Percentiles rank a stretch among this genome's conserved stretches.
Conservation (phyloP, 1,139 yeast genomes). For the Zygoascus hellenicus region DNA sequence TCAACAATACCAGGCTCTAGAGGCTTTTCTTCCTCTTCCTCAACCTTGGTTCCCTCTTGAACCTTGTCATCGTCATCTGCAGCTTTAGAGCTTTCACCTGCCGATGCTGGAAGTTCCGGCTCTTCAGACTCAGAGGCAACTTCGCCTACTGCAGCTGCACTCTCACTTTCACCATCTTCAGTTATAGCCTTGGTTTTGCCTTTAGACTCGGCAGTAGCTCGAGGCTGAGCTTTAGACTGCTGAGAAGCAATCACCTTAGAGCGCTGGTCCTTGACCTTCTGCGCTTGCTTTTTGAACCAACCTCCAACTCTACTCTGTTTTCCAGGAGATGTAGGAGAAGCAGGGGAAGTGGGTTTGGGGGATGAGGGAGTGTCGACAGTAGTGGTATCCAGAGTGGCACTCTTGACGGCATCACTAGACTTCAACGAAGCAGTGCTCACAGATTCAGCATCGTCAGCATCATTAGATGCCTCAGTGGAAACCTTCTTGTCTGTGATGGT, state of each 20-base stretch:
- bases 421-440: conserved; percentile 7
- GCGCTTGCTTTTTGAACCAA: conserved; percentile 13
- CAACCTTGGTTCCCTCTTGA: conserved; percentile 8
- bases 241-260: conserved; percentile 11
- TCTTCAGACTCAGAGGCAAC: conserved; percentile 5
- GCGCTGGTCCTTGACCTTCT: conserved; percentile 10
- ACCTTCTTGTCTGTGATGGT: neutral
- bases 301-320: conserved; percentile 7
- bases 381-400: conserved; percentile 6
- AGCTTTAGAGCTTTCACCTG: conserved; percentile 1
- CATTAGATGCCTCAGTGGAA: neutral
- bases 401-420: conserved; percentile 9
- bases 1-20: conserved; percentile 10
- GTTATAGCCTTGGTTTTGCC: conserved; percentile 9
- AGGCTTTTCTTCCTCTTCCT: conserved; percentile 9
- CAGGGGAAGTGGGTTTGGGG: conserved; percentile 4
- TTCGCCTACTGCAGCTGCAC: conserved; percentile 7
- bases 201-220: conserved; percentile 9
- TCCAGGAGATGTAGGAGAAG: conserved; percentile 5
- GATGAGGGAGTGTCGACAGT: conserved; percentile 1
- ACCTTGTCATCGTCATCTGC: conserved; percentile 7
- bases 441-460: neutral
- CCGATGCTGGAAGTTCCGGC: conserved; percentile 1
- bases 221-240: conserved; percentile 2
- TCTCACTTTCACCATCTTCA: conserved; percentile 6